Base-by-base conservation (phyloP, 2,329 filamentous ascomycete genomes). In the Talaromyces sp. region DNA sequence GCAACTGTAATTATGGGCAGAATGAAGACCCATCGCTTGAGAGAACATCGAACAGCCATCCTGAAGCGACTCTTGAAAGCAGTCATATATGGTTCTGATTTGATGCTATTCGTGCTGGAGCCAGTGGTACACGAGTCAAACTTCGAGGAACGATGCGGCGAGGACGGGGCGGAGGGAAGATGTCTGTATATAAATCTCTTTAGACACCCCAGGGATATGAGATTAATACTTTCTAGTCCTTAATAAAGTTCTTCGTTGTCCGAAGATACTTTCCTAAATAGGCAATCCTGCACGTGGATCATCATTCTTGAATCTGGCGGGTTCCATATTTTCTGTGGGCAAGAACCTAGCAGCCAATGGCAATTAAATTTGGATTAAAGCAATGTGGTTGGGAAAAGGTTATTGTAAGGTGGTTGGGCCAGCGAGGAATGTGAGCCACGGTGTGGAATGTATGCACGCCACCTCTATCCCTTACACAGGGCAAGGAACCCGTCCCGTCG, bases 1-100 rank as follows among this genome's bases (percentile, higher is more conserved):
- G 45, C 43, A 22, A 65, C 64, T 45, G 64, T 54, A 19, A 62
- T 65, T 27, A 45, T 54, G 4, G 64, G 64, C 13, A 65, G 19
- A 8, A 65, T 48, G 59, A 65, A 47, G 8, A 52, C 60, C 41
- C 59, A 62, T n/a, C 39, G 52, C 31, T 35, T 11, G 31, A 65
- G n/a, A 2, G n/a, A 56, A n/a, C 24, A 22, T 35, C 13, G 39
- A 3, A 16, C 0, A 9, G 3, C 6, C 50, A 63, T 57, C 5
- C 31, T 57, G 37, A 39, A 47, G 10, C 7, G 2, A 35, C 22
- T 0, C 22, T 13, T 54, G 35, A 24, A 7, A 16, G 16, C n/a
- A 24, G 37, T 1, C 54, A 22, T 11, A 37, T 37, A 31, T 31
- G 27, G 27, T 31, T 31, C 27, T 31, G 14, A 27, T 54, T 54